Conservation (phyloP, 208 protist species). For the Leptomonas seymouri region DNA sequence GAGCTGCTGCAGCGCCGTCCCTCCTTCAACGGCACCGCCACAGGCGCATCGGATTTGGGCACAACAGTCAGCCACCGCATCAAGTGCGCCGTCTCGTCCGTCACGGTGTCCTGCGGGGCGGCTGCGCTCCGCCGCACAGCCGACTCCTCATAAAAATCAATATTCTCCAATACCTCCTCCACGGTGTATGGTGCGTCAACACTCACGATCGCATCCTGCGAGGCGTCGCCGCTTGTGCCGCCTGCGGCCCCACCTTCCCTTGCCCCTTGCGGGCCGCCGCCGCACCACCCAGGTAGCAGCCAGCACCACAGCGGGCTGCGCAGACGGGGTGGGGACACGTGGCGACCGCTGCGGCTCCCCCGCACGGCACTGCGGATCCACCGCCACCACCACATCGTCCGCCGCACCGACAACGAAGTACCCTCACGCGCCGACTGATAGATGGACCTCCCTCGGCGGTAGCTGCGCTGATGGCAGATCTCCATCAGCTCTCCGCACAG, state of each 20-base stretch:
- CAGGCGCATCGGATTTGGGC: neutral
- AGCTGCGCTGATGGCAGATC: slow-evolving; percentile 20
- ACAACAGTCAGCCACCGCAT: slow-evolving; percentile 30
- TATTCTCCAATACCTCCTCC: slow-evolving; percentile 19
- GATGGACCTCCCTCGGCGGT: slow-evolving; percentile 15
- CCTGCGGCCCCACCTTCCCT: neutral
- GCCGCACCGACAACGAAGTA: slow-evolving; percentile 14
- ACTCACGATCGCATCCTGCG: neutral
- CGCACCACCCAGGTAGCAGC: slow-evolving; percentile 18
- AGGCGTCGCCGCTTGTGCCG: neutral
- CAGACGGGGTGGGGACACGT: slow-evolving; percentile 14
- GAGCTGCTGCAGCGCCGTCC: neutral
- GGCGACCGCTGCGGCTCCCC: slow-evolving; percentile 18
- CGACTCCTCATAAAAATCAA: slow-evolving; percentile 35
- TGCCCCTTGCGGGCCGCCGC: slow-evolving; percentile 9
- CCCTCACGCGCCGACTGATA: slow-evolving; percentile 9
- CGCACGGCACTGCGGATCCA: slow-evolving; percentile 24
- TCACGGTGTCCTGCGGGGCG: slow-evolving; percentile 26
- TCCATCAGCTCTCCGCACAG: slow-evolving; percentile 58
- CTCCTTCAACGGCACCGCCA: neutral
- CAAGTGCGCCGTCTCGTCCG: slow-evolving; percentile 21
- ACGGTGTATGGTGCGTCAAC: slow-evolving; percentile 2
- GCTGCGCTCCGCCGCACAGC: slow-evolving; percentile 25
- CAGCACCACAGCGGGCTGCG: slow-evolving; percentile 26
- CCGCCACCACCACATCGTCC: slow-evolving; percentile 29